These are phyloP conservation scores for Coemansia asiatica DNA, from an alignment of 192 early-diverging fungal species.

Conservation along the genomic window DNA sequence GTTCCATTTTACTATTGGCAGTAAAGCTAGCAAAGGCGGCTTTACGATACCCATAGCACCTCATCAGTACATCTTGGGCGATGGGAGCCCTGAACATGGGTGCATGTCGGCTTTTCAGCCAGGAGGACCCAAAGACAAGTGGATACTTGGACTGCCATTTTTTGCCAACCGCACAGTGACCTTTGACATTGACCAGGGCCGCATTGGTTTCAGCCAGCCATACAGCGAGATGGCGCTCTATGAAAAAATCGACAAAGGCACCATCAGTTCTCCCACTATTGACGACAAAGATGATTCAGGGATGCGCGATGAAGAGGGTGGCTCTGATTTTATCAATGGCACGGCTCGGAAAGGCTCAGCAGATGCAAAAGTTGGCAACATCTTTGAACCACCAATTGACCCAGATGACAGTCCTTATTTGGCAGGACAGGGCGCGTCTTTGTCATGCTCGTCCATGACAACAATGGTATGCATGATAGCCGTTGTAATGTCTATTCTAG, in stretches of 20 bases:
- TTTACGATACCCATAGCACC: conserved; percentile 24
- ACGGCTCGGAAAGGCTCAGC: background rate
- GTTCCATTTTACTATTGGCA: conserved; percentile 26
- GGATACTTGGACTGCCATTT: conserved; percentile 49
- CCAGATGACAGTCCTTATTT: background rate
- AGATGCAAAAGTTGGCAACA: background rate
- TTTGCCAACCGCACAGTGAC: conserved; percentile 44
- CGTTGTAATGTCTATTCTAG: background rate
- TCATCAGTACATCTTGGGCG: conserved; percentile 44
- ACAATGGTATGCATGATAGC: background rate
- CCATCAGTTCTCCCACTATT: background rate
- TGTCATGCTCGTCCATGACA: background rate
- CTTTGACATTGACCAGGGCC: conserved; percentile 45
- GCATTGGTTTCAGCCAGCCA: conserved; percentile 30
- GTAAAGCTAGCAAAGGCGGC: background rate
- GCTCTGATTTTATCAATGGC: background rate
- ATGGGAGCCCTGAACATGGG: conserved; percentile 35
- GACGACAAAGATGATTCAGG: background rate
- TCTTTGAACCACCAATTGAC: background rate
- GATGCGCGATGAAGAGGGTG: background rate
- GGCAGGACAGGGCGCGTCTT: background rate
- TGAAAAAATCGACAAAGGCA: background rate
- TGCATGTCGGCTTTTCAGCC: conserved; percentile 55
- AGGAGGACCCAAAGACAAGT: conserved; percentile 42
- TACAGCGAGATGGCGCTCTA: conserved; percentile 3